Evolutionary conservation across 106 monocot species (phyloP), one percentile per base, ranked within the genome.

Genomic region (Xerophyta viscosa): DNA sequence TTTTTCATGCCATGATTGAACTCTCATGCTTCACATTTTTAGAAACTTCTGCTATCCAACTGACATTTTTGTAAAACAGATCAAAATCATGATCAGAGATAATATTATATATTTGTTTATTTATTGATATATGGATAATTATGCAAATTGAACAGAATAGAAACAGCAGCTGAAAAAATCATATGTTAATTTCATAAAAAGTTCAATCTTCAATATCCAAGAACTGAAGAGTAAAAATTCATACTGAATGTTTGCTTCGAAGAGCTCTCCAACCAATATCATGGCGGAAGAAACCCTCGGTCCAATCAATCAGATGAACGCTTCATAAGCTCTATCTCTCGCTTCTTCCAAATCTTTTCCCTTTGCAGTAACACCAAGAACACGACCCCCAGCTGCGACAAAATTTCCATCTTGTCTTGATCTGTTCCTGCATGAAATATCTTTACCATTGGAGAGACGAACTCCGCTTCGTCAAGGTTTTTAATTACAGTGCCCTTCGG

Each of bases 221-320:
- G n/a, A n/a, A n/a, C n/a, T n/a, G n/a, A n/a, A n/a, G n/a, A n/a
- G n/a, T n/a, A n/a, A n/a, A n/a, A n/a, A n/a, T n/a, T n/a, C n/a
- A n/a, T n/a, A n/a, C n/a, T n/a, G n/a, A n/a, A n/a, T 23, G 6
- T 50, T 27, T 50, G 50, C 24, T 20, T 50, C 8, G 6, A 54
- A 87, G 67, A 3, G 92, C 92, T 60, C 92, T 65, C 92, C 87
- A 93, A 20, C 92, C 92, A 64, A 92, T 92, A 30, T 92, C 92
- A 20, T 53, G 45, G 31, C 87, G 64, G 57, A 54, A 81, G 65
- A 88, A 96, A 23, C 84, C 94, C 58, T 82, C 65, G 0, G 88
- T 78, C 84, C 88, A 96, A 48, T 82, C 73, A 13, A 96, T 71
- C 13, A 45, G 62, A 56, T 73, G 29, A 89, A 78, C 2, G 84